These are phyloP conservation scores for Claviceps fusiformis DNA, from an alignment of 2,329 filamentous ascomycete species.

Conservation along the genomic window DNA sequence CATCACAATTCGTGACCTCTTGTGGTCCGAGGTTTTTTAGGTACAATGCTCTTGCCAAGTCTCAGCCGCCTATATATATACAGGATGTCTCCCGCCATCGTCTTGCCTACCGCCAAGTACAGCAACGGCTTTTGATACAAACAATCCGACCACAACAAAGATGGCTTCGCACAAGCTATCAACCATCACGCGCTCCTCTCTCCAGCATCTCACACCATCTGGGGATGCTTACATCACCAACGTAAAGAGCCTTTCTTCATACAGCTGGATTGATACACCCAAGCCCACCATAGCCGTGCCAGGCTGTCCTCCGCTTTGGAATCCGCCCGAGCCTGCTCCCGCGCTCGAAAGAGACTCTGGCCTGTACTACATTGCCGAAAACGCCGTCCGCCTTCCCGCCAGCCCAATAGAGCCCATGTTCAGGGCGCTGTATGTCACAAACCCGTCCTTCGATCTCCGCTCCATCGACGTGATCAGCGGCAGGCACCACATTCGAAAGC, in stretches of 20 bases:
- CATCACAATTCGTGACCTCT: not conserved
- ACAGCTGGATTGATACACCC: constrained; percentile 32
- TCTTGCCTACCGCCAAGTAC: not conserved
- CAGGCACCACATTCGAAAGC: constrained; percentile 34
- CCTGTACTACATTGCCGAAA: constrained; percentile 28
- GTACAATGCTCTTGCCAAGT: not conserved
- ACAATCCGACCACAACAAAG: not conserved
- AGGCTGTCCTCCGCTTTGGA: constrained; percentile 24
- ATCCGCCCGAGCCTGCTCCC: constrained; percentile 12
- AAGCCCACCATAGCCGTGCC: constrained; percentile 31
- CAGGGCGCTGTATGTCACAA: constrained; percentile 23
- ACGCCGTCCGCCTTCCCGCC: constrained; percentile 28
- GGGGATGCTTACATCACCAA: constrained; percentile 18
- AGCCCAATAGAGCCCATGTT: constrained; percentile 34
- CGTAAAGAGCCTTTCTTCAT: constrained; percentile 29
- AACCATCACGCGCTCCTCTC: not conserved
- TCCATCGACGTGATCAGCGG: constrained; percentile 29
- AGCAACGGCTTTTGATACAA: not conserved
- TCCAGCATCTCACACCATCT: not conserved
- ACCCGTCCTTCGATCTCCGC: constrained; percentile 26
- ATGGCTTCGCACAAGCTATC: not conserved
- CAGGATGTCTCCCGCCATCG: not conserved
- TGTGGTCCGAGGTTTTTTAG: not conserved
- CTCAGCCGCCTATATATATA: not conserved
- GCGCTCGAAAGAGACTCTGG: constrained; percentile 25